Conservation (phyloP, 805 yeast genomes). For the Wickerhamiella australiensis region DNA sequence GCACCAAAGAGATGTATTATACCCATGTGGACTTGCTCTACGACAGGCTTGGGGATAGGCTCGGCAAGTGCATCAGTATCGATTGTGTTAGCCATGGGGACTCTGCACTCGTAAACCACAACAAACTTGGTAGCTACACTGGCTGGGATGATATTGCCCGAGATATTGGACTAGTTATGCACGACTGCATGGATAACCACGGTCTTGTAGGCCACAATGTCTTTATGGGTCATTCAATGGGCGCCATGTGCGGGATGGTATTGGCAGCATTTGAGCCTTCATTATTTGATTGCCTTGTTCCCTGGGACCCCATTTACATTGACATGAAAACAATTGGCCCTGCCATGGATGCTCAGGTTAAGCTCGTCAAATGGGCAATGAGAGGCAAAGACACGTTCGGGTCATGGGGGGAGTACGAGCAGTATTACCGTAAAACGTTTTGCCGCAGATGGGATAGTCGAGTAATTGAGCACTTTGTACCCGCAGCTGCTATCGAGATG, state of each 20-base stretch:
- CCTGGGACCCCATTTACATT: slow-evolving; percentile 45
- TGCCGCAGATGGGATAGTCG: slow-evolving; percentile 35
- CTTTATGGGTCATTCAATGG: slow-evolving; percentile 63
- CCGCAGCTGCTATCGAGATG: slow-evolving; percentile 26
- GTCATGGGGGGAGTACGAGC: slow-evolving; percentile 32
- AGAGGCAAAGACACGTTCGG: slow-evolving; percentile 32
- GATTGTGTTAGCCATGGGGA: slow-evolving; percentile 63
- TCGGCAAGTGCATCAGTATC: slow-evolving; percentile 36
- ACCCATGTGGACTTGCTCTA: slow-evolving; percentile 39
- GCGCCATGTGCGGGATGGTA: slow-evolving; percentile 44
- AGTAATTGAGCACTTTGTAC: slow-evolving; percentile 34
- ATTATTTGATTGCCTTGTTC: slow-evolving; percentile 41
- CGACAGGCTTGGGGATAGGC: slow-evolving; percentile 21
- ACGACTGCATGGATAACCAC: slow-evolving; percentile 21
- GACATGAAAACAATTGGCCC: slow-evolving; percentile 20
- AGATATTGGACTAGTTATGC: slow-evolving; percentile 38
- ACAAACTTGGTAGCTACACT: slow-evolving; percentile 42
- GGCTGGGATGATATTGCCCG: slow-evolving; percentile 60
- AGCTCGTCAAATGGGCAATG: not conserved
- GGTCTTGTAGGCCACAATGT: slow-evolving; percentile 33
- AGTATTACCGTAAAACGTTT: slow-evolving; percentile 34
- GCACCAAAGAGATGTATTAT: slow-evolving; percentile 54
- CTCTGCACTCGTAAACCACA: slow-evolving; percentile 44
- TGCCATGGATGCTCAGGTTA: not conserved
- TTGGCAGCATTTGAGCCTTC: slow-evolving; percentile 41